Conservation (phyloP, 768 basidiomycete genomes). For the Phlegmacium glaucopus region DNA sequence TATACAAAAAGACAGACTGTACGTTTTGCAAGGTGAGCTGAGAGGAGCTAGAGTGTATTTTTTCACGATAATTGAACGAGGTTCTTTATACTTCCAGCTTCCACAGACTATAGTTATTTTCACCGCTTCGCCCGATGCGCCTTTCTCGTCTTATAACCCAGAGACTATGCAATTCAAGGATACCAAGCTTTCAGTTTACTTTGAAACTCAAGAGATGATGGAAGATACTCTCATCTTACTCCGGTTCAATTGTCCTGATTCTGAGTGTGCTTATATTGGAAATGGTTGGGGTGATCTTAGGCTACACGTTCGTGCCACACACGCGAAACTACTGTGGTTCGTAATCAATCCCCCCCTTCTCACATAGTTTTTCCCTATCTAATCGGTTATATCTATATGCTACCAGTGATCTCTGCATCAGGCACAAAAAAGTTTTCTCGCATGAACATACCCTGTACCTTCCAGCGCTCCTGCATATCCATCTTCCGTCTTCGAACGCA, state of each 20-base stretch:
- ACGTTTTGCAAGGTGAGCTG: conserved; percentile 87
- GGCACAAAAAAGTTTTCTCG: conserved; percentile 89
- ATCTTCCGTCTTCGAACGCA: conserved; percentile 70
- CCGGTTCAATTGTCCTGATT: conserved; percentile 90
- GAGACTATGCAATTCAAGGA: conserved; percentile 64
- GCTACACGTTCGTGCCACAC: conserved; percentile 72
- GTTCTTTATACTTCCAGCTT: conserved; percentile 44
- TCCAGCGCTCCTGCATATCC: conserved; percentile 53
- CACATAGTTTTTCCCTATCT: neutral
- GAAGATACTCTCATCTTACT: conserved; percentile 89
- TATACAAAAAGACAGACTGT: conserved; percentile 93
- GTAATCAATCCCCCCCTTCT: conserved; percentile 19
- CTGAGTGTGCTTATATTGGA: conserved; percentile 78
- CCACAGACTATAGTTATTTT: conserved; percentile 75
- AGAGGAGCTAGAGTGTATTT: too few relatives aligned
- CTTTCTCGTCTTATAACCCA: conserved; percentile 55
- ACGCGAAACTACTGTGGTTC: conserved; percentile 81
- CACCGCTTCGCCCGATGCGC: conserved; percentile 59
- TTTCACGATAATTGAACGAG: too few relatives aligned
- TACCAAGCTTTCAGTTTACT: conserved; percentile 69
- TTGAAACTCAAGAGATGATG: conserved; percentile 93
- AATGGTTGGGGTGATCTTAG: conserved; percentile 90
- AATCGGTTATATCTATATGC: neutral
- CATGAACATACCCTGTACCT: conserved; percentile 92
- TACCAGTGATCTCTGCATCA: conserved; percentile 89